Percentiles rank a stretch among this genome's conserved stretches.
phyloP scores from a whole-genome alignment of 495 filamentous ascomycete species.

The Venustampulla echinocandica region DNA sequence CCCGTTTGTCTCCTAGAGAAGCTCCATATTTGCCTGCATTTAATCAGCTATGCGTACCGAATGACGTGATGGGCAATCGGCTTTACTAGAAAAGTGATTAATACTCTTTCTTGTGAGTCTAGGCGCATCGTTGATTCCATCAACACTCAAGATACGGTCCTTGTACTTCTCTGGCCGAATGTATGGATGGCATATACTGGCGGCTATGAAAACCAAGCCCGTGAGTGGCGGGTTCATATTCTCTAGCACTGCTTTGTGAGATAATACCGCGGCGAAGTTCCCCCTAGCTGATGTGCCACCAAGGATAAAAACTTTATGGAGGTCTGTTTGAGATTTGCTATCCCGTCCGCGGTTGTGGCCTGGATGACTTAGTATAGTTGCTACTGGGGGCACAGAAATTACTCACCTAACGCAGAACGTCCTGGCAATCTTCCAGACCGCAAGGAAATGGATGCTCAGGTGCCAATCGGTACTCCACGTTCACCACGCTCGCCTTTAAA shows the following conservation, averaged over 20 bases:
- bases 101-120: conserved; percentile 1
- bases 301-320: conserved; percentile 1
- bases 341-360: neutral
- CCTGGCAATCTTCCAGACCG: conserved; percentile 1
- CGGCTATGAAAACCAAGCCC: neutral
- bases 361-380: neutral
- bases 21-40: neutral
- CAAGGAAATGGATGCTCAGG: conserved; percentile 1
- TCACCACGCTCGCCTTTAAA: neutral
- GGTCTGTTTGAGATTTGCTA: neutral
- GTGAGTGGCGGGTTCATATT: neutral
- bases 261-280: neutral
- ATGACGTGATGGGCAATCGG: neutral
- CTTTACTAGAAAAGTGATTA: neutral
- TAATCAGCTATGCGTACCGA: neutral
- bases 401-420: neutral
- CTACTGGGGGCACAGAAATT: neutral
- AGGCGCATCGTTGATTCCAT: neutral
- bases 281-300: neutral
- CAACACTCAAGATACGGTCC: neutral
- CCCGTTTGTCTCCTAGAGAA: neutral
- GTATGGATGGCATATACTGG: neutral
- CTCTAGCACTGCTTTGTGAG: neutral
- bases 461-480: conserved; percentile 1
- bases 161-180: neutral